phyloP scores from a whole-genome alignment of 495 filamentous ascomycete genomes.

The Penicillium atrosanguineum region DNA sequence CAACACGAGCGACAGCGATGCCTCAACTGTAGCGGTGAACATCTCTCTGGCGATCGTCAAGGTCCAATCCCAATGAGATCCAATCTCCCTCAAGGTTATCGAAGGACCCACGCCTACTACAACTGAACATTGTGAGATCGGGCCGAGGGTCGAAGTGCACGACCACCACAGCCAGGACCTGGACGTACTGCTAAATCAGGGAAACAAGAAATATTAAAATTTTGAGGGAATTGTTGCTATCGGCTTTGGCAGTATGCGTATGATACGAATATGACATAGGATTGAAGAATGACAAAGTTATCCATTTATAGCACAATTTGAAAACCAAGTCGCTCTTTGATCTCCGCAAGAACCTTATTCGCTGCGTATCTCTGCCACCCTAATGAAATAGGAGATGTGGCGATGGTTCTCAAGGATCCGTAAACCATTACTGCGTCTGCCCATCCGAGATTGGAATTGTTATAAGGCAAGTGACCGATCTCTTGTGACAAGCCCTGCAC shows the following conservation, averaged over 20 bases:
- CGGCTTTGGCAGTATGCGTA: neutral
- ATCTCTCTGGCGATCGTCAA: too few relatives aligned
- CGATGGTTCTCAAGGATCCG: conserved; percentile 11
- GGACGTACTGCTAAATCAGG: too few relatives aligned
- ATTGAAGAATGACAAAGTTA: conserved; percentile 1
- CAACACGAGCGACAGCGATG: too few relatives aligned
- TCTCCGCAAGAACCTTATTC: conserved; percentile 4
- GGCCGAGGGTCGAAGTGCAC: too few relatives aligned
- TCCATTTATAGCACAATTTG: conserved; percentile 5
- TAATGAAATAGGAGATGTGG: conserved; percentile 11
- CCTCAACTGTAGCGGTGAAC: too few relatives aligned
- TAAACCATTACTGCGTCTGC: conserved; percentile 12
- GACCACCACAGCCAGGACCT: too few relatives aligned
- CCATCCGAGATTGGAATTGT: conserved; percentile 9
- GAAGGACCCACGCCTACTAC: too few relatives aligned
- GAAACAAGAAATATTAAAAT: too few relatives aligned
- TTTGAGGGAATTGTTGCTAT: too few relatives aligned
- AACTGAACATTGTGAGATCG: too few relatives aligned
- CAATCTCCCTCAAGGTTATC: too few relatives aligned
- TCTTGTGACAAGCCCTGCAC: conserved; percentile 4
- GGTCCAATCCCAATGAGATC: too few relatives aligned
- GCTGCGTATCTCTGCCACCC: conserved; percentile 9
- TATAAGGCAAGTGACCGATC: conserved; percentile 4
- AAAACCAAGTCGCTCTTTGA: conserved; percentile 13
- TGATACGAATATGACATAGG: conserved; percentile 4